Percentiles rank a stretch among this genome's conserved stretches.
These are phyloP conservation scores for Dendrobium huoshanense DNA, from an alignment of 106 monocot species.

Conservation along the genomic window DNA sequence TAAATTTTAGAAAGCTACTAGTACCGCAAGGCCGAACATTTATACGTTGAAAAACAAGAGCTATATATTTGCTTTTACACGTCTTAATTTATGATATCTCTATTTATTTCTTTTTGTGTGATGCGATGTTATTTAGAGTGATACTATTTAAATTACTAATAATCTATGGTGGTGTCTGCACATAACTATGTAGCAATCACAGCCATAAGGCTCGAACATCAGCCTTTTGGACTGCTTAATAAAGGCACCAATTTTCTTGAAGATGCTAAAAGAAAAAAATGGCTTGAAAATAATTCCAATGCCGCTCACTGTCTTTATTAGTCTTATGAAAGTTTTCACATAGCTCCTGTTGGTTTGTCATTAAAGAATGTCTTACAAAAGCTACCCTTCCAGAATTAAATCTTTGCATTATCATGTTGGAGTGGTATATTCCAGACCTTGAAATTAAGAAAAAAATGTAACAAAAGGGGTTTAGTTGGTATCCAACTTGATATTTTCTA, in stretches of 20 bases:
- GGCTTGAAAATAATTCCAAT: background rate
- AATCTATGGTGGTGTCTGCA: background rate
- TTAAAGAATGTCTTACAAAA: background rate
- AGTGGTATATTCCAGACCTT: background rate
- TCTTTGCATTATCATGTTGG: background rate
- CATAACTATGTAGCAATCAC: background rate
- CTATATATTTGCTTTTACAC: too few relatives aligned
- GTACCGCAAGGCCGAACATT: too few relatives aligned
- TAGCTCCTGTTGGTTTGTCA: background rate
- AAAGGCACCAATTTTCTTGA: background rate
- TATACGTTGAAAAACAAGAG: too few relatives aligned
- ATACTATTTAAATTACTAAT: background rate
- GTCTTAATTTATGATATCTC: too few relatives aligned
- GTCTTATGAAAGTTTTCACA: background rate
- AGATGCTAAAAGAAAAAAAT: background rate
- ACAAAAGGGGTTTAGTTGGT: background rate
- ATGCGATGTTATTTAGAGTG: too few relatives aligned
- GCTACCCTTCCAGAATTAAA: background rate
- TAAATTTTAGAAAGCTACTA: too few relatives aligned
- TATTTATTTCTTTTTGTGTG: too few relatives aligned
- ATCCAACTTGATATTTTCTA: background rate
- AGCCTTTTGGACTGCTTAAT: background rate
- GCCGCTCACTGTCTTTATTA: background rate
- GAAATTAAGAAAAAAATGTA: background rate
- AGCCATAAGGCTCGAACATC: background rate